A percentile compares a stretch with the other conserved stretches of the same genome.
Evolutionary conservation across 2,329 filamentous ascomycete genomes (phyloP).

Genomic region (Fusarium robinianum): DNA sequence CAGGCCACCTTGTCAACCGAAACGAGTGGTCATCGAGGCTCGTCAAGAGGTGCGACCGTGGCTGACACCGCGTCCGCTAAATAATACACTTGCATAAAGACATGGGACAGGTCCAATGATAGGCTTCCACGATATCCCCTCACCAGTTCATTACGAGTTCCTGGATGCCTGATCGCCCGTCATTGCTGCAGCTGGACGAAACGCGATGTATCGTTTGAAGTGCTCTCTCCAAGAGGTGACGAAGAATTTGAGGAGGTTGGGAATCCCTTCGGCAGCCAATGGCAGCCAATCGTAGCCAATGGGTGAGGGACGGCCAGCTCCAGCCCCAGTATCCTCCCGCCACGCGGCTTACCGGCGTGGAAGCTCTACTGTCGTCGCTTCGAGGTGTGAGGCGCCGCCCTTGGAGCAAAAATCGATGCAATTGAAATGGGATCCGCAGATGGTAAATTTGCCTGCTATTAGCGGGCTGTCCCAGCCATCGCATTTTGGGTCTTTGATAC

Average conservation of each 20-base stretch:
- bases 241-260: slow-evolving; percentile 32
- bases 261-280: slow-evolving; percentile 18
- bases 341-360: no score
- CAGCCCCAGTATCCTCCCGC: slow-evolving; percentile 17
- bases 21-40: slow-evolving; percentile 11
- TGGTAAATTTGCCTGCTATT: slow-evolving; percentile 6
- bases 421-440: slow-evolving; percentile 5
- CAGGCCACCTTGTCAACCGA: slow-evolving; percentile 18
- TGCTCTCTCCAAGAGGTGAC: slow-evolving; percentile 9
- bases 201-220: slow-evolving; percentile 20
- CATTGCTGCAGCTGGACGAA: slow-evolving; percentile 29
- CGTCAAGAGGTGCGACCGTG: slow-evolving; percentile 21
- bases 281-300: slow-evolving; percentile 27
- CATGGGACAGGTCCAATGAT: slow-evolving; percentile 35
- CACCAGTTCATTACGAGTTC: slow-evolving; percentile 31
- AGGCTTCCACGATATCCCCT: slow-evolving; percentile 40
- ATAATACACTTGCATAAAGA: slow-evolving; percentile 35
- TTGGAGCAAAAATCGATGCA: no score
- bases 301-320: slow-evolving; percentile 4
- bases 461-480: slow-evolving; percentile 15
- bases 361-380: no score
- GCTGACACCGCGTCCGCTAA: slow-evolving; percentile 31
- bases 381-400: no score
- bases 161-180: slow-evolving; percentile 31
- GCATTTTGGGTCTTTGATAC: background rate